A percentile compares a stretch with the other conserved stretches of the same genome.
These are phyloP conservation scores for Aspergillus pseudonomiae DNA, from an alignment of 2,329 filamentous ascomycete genomes.

Conservation along the genomic window DNA sequence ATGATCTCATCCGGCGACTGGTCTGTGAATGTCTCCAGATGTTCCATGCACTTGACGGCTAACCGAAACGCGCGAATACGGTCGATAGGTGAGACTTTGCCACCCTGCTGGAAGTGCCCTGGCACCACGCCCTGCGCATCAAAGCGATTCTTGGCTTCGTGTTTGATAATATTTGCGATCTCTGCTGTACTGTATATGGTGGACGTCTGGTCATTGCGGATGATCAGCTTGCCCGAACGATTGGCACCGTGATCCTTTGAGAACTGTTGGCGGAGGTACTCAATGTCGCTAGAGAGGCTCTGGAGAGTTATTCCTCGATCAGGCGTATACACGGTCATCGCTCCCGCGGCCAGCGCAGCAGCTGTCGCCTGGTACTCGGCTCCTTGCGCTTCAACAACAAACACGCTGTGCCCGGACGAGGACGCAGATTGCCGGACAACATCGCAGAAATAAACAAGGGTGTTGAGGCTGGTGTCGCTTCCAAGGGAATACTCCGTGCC, in stretches of 20 bases:
- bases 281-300: slow-evolving; percentile 88
- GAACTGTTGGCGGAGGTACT: slow-evolving; percentile 83
- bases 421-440: slow-evolving; percentile 97
- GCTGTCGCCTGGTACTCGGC: slow-evolving; percentile 61
- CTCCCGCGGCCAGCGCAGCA: slow-evolving; percentile 81
- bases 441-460: slow-evolving; percentile 92
- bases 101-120: slow-evolving; percentile 91
- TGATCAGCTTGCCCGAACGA: slow-evolving; percentile 85
- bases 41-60: slow-evolving; percentile 90
- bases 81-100: slow-evolving; percentile 91
- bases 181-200: slow-evolving; percentile 87
- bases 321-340: slow-evolving; percentile 92
- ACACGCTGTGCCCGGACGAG: slow-evolving; percentile 87
- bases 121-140: slow-evolving; percentile 88
- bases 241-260: slow-evolving; percentile 80
- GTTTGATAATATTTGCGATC: slow-evolving; percentile 91
- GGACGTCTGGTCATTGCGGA: slow-evolving; percentile 91
- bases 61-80: slow-evolving; percentile 88
- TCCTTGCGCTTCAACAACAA: slow-evolving; percentile 97
- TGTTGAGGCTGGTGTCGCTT: slow-evolving; percentile 95
- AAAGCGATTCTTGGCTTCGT: slow-evolving; percentile 87
- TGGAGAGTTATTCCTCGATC: slow-evolving; percentile 92
- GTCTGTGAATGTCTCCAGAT: slow-evolving; percentile 76
- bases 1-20: slow-evolving; percentile 68
- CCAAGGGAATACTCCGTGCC: slow-evolving; percentile 97